Base-by-base conservation (phyloP, 371 early-diverging fungal genomes). In the Mucor piriformis region DNA sequence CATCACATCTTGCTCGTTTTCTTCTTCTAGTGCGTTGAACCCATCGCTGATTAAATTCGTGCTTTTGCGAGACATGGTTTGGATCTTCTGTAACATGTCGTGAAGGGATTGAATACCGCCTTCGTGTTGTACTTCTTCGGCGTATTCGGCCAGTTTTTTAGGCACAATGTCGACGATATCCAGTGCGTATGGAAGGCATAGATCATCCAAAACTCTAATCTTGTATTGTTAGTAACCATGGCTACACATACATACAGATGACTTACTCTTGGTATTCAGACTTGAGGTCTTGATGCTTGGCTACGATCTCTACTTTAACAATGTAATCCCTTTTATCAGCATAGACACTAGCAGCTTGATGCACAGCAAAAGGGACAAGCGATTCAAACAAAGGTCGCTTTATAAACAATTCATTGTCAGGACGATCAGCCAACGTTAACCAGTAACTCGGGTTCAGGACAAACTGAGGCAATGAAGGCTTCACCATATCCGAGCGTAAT, bases 361-460 rank as follows among this genome's bases (percentile, higher is more conserved):
- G 95, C 3, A 95, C 90, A 2, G 90, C 91, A 73, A 92, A 89
- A 6, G 97, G 97, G 2, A 95, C 90, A n/a, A 96, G 74, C 4
- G 80, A 80, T 38, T 84, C 79, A 63, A 96, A 95, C 54, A 95
- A 69, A 1, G 95, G 94, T 12, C 84, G 69, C 23, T 89, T 87
- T 8, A 90, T 63, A 20, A 84, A 68, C 24, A 73, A 64, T 0
- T 44, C 15, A 50, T 58, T 54, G 40, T 76, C 72, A 32, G 70
- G 66, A 25, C 58, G 57, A 1, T 64, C 63, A 0, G 51, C 11
- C n/a, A 61, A 50, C 0, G 47, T 25, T 1, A 60, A 46, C 64
- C 69, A 69, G 27, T 74, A 64, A 27, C 69, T 66, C 13, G 78
- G 74, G 52, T 77, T 73, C 5, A 56, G 20, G 1, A 80, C 51